phyloP scores from a whole-genome alignment of 306 rosid genomes.

The Inga leiocalycina region DNA sequence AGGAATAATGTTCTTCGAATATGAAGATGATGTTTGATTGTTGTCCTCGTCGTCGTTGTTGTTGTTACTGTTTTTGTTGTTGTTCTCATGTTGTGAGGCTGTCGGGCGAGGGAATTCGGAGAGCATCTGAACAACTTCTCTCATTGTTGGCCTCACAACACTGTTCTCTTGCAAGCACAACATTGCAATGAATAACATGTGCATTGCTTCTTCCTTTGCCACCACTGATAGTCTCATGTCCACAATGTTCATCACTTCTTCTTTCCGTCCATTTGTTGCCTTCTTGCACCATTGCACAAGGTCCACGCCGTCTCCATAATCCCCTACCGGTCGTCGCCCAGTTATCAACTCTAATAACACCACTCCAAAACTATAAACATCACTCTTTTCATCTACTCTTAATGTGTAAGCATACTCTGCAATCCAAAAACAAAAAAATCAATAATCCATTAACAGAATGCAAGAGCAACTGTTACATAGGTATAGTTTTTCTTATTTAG shows the following conservation, averaged over 20 bases:
- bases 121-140: conserved; percentile 91
- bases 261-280: conserved; percentile 46
- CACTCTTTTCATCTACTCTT: conserved; percentile 82
- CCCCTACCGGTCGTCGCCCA: conserved; percentile 74
- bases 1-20: background rate
- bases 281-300: conserved; percentile 81
- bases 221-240: conserved; percentile 51
- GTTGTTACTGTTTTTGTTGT: background rate
- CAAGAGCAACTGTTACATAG: no score
- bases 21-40: background rate
- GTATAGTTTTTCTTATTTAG: no score
- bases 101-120: conserved; percentile 57
- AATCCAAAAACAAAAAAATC: background rate
- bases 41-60: background rate
- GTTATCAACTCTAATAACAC: conserved; percentile 77
- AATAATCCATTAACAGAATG: background rate
- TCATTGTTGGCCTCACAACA: conserved; percentile 85
- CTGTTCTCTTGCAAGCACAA: conserved; percentile 73
- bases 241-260: conserved; percentile 46
- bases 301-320: conserved; percentile 73
- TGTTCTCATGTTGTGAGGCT: background rate
- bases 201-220: conserved; percentile 72
- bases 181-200: conserved; percentile 71
- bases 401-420: conserved; percentile 90
- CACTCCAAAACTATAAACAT: conserved; percentile 80